phyloP scores from a whole-genome alignment of 768 basidiomycete species.

The Boletellus emodensis region DNA sequence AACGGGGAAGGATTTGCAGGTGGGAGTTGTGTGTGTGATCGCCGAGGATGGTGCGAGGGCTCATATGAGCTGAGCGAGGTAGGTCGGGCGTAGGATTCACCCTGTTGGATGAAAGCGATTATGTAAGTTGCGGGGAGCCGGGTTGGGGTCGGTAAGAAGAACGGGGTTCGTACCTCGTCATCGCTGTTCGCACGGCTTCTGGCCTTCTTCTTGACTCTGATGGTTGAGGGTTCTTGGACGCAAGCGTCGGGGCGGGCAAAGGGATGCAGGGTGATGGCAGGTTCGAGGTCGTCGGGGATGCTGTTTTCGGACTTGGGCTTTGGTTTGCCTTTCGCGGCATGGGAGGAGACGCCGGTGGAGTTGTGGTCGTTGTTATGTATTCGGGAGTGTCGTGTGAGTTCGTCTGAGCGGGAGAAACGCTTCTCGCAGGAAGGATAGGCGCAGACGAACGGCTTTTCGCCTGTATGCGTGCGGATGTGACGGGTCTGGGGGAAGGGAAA shows the following conservation, averaged over 20 bases:
- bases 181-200: conserved; percentile 76
- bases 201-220: conserved; percentile 70
- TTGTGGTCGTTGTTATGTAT: conserved; percentile 74
- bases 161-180: conserved; percentile 63
- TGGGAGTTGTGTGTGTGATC: conserved; percentile 26
- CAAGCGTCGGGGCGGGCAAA: conserved; percentile 17
- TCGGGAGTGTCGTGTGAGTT: conserved; percentile 91
- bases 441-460: conserved; percentile 96
- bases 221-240: conserved; percentile 21
- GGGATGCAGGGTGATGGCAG: conserved; percentile 26
- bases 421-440: conserved; percentile 94
- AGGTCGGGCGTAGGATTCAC: conserved; percentile 56
- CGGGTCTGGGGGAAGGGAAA: conserved; percentile 60
- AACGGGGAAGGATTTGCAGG: conserved; percentile 46
- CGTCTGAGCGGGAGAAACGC: conserved; percentile 96
- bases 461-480: conserved; percentile 97
- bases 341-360: conserved; percentile 6
- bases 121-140: conserved; percentile 27
- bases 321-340: conserved; percentile 24
- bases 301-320: conserved; percentile 29
- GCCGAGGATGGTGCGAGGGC: conserved; percentile 25
- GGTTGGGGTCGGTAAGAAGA: conserved; percentile 5
- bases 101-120: conserved; percentile 30
- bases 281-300: conserved; percentile 25
- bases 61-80: conserved; percentile 49